Evolutionary conservation across 2,329 filamentous ascomycete species (phyloP).

Genomic region (Penicillium occitanis): DNA sequence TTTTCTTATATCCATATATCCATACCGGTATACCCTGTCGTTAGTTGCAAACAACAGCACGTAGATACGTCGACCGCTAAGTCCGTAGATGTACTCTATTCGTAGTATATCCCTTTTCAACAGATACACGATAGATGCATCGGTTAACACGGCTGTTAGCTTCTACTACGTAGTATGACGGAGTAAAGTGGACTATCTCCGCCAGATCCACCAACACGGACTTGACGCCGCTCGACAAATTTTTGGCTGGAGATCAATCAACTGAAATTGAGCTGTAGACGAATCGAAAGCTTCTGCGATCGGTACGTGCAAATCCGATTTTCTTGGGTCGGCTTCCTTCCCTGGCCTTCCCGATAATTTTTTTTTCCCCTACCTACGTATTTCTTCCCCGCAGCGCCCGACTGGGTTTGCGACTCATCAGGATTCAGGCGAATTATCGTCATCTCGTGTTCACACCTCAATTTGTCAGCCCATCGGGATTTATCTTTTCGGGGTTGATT

Average conservation of each 20-base stretch:
- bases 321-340: background rate
- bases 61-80: background rate
- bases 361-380: background rate
- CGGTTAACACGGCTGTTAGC: background rate
- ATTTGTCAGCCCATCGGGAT: background rate
- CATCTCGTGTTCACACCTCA: background rate
- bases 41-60: no score
- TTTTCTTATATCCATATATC: background rate
- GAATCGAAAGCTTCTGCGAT: no score
- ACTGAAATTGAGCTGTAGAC: no score
- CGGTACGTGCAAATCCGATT: background rate
- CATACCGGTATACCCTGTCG: no score
- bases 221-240: background rate
- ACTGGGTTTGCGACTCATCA: background rate
- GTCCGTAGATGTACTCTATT: background rate
- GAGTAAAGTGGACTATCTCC: constrained; percentile 1
- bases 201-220: background rate
- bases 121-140: background rate
- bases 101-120: no score
- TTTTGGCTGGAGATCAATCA: background rate
- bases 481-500: no score
- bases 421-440: background rate
- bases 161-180: no score
- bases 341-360: background rate
- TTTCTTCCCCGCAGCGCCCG: background rate